These are phyloP conservation scores for Brassica balearica DNA, from an alignment of 441 rosid genomes.

Conservation along the genomic window DNA sequence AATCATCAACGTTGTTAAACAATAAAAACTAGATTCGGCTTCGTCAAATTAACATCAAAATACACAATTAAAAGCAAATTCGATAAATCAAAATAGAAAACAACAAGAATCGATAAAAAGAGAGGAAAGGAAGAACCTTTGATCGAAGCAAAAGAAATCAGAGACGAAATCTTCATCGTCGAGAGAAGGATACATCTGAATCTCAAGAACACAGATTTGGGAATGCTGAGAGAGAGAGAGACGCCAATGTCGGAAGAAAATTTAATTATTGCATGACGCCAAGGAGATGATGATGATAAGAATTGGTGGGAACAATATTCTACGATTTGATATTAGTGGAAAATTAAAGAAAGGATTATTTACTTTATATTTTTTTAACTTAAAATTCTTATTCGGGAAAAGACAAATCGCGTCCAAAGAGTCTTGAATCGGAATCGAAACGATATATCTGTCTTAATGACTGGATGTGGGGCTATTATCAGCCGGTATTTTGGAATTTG, in stretches of 20 bases:
- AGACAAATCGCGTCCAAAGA: not conserved
- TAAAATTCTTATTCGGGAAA: constrained; percentile 39
- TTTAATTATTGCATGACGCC: constrained; percentile 26
- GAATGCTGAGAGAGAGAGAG: constrained; percentile 19
- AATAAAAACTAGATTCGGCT: constrained; percentile 20
- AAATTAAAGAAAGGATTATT: constrained; percentile 1
- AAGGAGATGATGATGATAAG: constrained; percentile 44
- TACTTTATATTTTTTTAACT: not conserved
- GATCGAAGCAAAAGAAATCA: constrained; percentile 44
- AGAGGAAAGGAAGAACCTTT: constrained; percentile 37
- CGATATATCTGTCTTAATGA: not conserved
- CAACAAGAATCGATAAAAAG: not conserved
- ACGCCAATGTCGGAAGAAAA: constrained; percentile 22
- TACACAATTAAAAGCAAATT: not conserved
- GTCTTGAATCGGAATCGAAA: not conserved
- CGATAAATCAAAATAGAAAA: not conserved
- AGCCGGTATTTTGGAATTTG: constrained; percentile 1
- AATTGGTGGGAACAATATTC: constrained; percentile 45
- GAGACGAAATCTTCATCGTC: constrained; percentile 42
- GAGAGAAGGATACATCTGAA: constrained; percentile 41
- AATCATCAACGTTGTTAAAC: constrained; percentile 18
- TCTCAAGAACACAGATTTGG: constrained; percentile 17
- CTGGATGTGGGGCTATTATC: not conserved
- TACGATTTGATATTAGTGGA: constrained; percentile 43
- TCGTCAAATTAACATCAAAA: constrained; percentile 23